These are phyloP conservation scores for Scutellaria barbata DNA, from an alignment of 257 asterid genomes.

Conservation along the genomic window DNA sequence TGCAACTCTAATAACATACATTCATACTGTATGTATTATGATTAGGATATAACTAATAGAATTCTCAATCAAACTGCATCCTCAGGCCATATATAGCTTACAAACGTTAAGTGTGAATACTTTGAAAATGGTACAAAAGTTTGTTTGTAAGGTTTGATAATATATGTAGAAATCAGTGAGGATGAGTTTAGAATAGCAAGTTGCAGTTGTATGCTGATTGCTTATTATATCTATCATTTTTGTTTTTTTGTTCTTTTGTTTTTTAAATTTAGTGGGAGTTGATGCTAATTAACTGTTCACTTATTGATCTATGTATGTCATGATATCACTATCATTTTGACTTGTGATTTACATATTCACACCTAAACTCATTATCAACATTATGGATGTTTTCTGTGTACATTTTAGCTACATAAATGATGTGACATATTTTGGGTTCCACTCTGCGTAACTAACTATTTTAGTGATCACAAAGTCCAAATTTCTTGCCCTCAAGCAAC, in stretches of 20 bases:
- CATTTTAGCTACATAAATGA: not conserved
- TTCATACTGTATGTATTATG: not conserved
- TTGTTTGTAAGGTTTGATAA: not conserved
- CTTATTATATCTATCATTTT: not conserved
- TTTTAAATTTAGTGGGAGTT: not conserved
- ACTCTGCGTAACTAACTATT: slow-evolving; percentile 7
- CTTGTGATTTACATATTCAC: slow-evolving; percentile 38
- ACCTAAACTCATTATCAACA: slow-evolving; percentile 33
- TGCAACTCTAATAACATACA: not conserved
- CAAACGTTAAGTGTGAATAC: slow-evolving; percentile 14
- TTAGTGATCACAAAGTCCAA: not conserved
- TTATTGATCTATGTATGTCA: not conserved
- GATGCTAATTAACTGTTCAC: not conserved
- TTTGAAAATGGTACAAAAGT: not conserved
- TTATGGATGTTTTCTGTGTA: slow-evolving; percentile 19
- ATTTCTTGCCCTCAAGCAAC: slow-evolving; percentile 7
- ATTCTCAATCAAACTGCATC: not conserved
- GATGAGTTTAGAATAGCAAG: slow-evolving; percentile 16
- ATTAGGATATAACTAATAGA: not conserved
- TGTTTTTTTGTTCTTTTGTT: not conserved
- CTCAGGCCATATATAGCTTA: not conserved
- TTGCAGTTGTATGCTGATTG: slow-evolving; percentile 22
- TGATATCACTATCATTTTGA: slow-evolving; percentile 38
- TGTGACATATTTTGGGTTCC: slow-evolving; percentile 27
- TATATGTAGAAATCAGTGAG: slow-evolving; percentile 25